Base-by-base conservation (phyloP, 305 asterid species). In the Plantago rigida region DNA sequence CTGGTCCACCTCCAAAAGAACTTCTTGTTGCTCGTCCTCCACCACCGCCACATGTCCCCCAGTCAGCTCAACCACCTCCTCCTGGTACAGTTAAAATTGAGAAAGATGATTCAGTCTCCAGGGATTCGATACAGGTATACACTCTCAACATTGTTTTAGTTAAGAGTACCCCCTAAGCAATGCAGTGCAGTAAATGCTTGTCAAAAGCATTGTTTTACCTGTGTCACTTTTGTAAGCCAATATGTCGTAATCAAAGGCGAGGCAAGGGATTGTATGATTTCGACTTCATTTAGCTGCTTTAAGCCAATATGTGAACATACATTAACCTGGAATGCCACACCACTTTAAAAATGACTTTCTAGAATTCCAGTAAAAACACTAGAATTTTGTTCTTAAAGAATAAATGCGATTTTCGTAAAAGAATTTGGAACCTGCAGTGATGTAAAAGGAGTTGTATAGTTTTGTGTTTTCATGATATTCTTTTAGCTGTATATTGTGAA, bases 1-100 rank as follows among this genome's bases (percentile, higher is more conserved):
- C 97, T 52, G 95, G 97, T 3, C 94, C 95, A 66, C 89, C 95
- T 5, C 90, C 94, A 24, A 88, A 81, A 73, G 95, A 86, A 73
- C 72, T 79, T 53, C 73, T 77, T 63, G 72, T 77, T 67, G 77
- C 26, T 74, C 84, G 65, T 31, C 71, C 75, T 66, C 90, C 94
- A 61, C 91, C 90, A 14, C 87, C 94, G 15, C 86, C 80, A 15
- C 78, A 77, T 13, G 64, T 75, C 58, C 81, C 57, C 65, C 84
- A 68, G 56, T 71, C 94, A 72, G 59, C 69, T 67, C 95, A 77
- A 64, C 96, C 87, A 45, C 90, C 81, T n/a, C 84, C 83, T 46
- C 87, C 89, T 47, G 93, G 92, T 66, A 73, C 80, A 52, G 66
- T 63, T 75, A 77, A 76, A 48, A 72, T 59, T 72, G 99, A 83